phyloP scores from a whole-genome alignment of 129 eudicot genomes.

The Artemisia annua region DNA sequence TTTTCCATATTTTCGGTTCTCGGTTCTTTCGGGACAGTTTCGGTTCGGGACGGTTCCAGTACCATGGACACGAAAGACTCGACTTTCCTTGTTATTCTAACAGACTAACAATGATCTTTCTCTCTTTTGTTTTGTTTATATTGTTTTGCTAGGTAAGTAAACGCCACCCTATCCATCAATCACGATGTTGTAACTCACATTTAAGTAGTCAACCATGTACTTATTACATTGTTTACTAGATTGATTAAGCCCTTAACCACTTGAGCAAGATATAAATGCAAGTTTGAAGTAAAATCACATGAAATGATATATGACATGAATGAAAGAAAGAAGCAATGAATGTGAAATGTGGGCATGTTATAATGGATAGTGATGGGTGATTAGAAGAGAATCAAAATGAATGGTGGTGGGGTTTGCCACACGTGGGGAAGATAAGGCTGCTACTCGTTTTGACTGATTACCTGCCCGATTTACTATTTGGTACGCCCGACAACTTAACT shows the following conservation, averaged over 20 bases:
- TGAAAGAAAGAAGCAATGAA: not conserved
- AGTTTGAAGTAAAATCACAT: not conserved
- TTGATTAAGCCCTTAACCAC: not conserved
- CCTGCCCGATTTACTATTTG: slow-evolving; percentile 23
- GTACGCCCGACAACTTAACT: slow-evolving; percentile 32
- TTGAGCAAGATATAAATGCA: not conserved
- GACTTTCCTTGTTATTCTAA: too few relatives aligned
- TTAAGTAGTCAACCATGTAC: not conserved
- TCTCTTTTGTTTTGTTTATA: too few relatives aligned
- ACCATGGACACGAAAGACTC: too few relatives aligned
- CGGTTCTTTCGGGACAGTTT: too few relatives aligned
- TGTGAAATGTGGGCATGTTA: slow-evolving; percentile 4
- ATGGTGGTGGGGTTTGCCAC: slow-evolving; percentile 36
- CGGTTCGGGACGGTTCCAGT: too few relatives aligned
- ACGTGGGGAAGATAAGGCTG: slow-evolving; percentile 44
- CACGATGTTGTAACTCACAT: not conserved
- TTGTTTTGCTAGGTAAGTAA: too few relatives aligned
- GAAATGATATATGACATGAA: not conserved
- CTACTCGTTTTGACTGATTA: slow-evolving; percentile 31
- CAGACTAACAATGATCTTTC: too few relatives aligned
- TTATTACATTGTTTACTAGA: not conserved
- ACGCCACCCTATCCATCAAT: not conserved
- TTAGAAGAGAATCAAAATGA: slow-evolving; percentile 34
- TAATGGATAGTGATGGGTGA: slow-evolving; percentile 29
- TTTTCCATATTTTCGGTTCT: too few relatives aligned